A percentile compares a stretch with the other conserved stretches of the same genome.
These are phyloP conservation scores for Hsuehochloa calcarea DNA, from an alignment of 176 grass and related monocot genomes.

Conservation along the genomic window DNA sequence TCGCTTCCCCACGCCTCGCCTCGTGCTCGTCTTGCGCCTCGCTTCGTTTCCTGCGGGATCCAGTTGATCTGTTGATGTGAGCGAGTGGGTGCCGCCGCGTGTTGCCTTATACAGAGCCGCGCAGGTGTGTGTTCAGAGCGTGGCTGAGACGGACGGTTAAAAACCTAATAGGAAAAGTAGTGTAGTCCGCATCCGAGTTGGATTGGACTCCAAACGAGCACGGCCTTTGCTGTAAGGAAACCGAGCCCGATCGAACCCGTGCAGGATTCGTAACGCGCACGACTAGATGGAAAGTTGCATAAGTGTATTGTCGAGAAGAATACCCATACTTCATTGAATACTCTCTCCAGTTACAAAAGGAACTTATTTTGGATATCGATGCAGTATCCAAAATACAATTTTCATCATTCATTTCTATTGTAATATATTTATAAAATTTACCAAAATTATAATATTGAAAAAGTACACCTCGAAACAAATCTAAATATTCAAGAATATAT, in stretches of 20 bases:
- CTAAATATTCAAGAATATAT: no score
- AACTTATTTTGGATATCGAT: no score
- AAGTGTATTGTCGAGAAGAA: no score
- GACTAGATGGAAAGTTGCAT: not conserved
- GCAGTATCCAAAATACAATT: no score
- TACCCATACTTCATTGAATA: no score
- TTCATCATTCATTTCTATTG: no score
- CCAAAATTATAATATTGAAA: no score
- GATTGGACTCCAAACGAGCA: not conserved
- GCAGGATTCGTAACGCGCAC: not conserved
- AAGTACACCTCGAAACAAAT: no score
- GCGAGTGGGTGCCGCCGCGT: not conserved
- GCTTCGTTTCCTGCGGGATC: not conserved
- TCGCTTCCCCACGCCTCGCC: not conserved
- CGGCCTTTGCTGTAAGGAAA: not conserved
- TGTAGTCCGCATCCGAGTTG: not conserved
- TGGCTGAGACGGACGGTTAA: not conserved
- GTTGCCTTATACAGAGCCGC: slow-evolving; percentile 9
- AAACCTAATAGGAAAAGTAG: not conserved
- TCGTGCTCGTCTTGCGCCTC: not conserved
- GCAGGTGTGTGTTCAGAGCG: not conserved
- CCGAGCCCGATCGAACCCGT: not conserved
- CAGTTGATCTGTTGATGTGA: not conserved
- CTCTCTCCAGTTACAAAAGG: no score
- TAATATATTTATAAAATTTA: no score